Evolutionary conservation across 352 stramenopile species (phyloP).

Genomic region (Blastocystis sp.): DNA sequence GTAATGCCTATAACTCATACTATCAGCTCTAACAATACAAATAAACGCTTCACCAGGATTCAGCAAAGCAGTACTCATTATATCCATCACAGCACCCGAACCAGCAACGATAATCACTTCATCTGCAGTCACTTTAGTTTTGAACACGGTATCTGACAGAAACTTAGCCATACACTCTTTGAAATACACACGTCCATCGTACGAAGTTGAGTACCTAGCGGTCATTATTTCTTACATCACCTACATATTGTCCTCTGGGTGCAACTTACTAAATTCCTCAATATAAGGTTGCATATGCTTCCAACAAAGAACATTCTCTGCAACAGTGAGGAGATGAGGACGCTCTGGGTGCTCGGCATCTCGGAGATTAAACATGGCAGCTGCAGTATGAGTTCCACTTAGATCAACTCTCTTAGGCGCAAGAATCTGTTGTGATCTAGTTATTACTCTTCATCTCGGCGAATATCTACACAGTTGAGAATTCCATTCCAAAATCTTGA

Average conservation of each 20-base stretch:
- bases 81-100: conserved; percentile 60
- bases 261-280: conserved; percentile 13
- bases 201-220: conserved; percentile 5
- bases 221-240: neutral
- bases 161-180: conserved; percentile 42
- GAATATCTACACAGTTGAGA: conserved; percentile 48
- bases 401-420: conserved; percentile 40
- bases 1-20: conserved; percentile 20
- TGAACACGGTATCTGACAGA: conserved; percentile 3
- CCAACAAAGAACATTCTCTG: conserved; percentile 61
- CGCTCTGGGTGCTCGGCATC: neutral
- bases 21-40: neutral
- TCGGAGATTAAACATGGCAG: neutral
- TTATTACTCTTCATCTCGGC: too few relatives aligned
- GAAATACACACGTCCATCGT: conserved; percentile 54
- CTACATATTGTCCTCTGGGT: conserved; percentile 53
- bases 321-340: conserved; percentile 51
- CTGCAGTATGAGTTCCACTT: neutral
- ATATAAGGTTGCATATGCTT: conserved; percentile 39
- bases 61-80: conserved; percentile 55
- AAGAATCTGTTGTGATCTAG: conserved; percentile 33
- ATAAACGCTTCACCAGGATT: conserved; percentile 52
- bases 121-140: neutral
- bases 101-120: conserved; percentile 3
- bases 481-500: neutral